phyloP scores from a whole-genome alignment of 2,329 filamentous ascomycete species.

The Cadophora luteo-olivacea region DNA sequence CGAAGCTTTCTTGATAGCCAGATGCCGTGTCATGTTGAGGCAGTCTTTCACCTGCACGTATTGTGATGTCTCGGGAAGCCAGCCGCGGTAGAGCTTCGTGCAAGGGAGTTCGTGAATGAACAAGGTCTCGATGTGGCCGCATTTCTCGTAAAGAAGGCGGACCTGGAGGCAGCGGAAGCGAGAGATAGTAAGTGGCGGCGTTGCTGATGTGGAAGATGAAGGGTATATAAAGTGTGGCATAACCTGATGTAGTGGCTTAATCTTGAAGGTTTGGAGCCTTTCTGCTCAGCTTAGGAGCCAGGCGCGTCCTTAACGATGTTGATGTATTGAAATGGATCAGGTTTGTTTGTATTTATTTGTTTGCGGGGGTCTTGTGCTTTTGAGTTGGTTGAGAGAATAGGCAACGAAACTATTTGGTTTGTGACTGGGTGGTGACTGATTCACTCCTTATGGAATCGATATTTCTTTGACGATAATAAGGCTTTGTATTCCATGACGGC shows the following conservation, averaged over 20 bases:
- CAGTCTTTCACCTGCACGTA: constrained; percentile 11
- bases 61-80: constrained; percentile 8
- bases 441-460: not conserved
- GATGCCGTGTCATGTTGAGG: not conserved
- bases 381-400: not conserved
- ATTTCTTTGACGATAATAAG: not conserved
- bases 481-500: constrained; percentile 3
- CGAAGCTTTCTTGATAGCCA: constrained; percentile 5
- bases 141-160: constrained; percentile 18
- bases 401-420: not conserved
- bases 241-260: not conserved
- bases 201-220: not conserved
- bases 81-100: constrained; percentile 15
- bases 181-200: not conserved
- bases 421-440: not conserved
- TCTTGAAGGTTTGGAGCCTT: not conserved
- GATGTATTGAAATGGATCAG: not conserved
- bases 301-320: not conserved
- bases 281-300: not conserved
- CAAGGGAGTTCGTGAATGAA: constrained; percentile 19
- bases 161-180: constrained; percentile 19
- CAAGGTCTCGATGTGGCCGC: constrained; percentile 18
- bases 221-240: not conserved
- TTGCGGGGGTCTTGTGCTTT: not conserved
- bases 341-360: not conserved